Conservation (phyloP, 2,329 filamentous ascomycete species). For the Elsinoe arachidis region DNA sequence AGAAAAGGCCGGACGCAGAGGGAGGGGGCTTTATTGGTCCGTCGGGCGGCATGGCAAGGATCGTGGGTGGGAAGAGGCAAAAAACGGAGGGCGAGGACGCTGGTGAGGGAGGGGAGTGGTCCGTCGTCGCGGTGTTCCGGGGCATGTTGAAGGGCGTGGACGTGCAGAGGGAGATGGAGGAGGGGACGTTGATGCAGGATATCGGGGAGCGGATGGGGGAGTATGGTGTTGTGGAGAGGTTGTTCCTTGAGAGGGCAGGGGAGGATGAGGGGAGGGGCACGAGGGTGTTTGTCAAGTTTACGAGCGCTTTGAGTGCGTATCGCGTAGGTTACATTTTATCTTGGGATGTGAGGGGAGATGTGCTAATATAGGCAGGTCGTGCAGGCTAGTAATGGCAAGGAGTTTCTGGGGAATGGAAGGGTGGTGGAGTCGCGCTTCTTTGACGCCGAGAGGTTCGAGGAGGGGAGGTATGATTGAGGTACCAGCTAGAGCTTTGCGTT, state of each 20-base stretch:
- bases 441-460: conserved; percentile 72
- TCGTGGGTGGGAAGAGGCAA: conserved; percentile 66
- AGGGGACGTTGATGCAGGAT: conserved; percentile 69
- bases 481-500: background rate
- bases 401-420: conserved; percentile 70
- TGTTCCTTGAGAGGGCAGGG: conserved; percentile 48
- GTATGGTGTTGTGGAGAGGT: conserved; percentile 32
- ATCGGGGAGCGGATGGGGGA: conserved; percentile 89
- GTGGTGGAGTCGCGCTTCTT: conserved; percentile 73
- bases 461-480: conserved; percentile 44
- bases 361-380: conserved; percentile 54
- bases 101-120: conserved; percentile 30
- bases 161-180: conserved; percentile 65
- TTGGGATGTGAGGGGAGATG: background rate
- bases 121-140: conserved; percentile 71
- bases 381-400: conserved; percentile 75
- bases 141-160: conserved; percentile 85
- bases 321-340: conserved; percentile 49
- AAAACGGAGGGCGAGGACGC: conserved; percentile 24
- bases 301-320: conserved; percentile 71
- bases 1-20: conserved; percentile 68
- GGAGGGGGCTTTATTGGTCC: conserved; percentile 69
- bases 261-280: conserved; percentile 21
- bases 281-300: conserved; percentile 85
- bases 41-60: conserved; percentile 57